phyloP scores from a whole-genome alignment of 495 filamentous ascomycete genomes.

The Neurospora intermedia region DNA sequence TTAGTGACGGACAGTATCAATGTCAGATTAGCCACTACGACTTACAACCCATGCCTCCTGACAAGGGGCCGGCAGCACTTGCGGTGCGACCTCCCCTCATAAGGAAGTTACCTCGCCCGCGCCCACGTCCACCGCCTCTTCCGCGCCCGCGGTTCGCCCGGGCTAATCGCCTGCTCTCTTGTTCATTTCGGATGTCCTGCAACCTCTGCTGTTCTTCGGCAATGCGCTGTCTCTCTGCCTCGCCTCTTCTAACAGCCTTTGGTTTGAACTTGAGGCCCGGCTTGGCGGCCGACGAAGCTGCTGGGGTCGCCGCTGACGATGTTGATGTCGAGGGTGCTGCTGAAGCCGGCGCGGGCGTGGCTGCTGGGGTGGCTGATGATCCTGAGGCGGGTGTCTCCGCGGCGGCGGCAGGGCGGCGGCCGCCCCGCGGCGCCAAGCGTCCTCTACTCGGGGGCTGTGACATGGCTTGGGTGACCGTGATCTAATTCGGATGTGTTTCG shows the following conservation, averaged over 20 bases:
- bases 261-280: conserved; percentile 27
- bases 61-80: conserved; percentile 30
- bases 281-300: conserved; percentile 1
- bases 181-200: conserved; percentile 23
- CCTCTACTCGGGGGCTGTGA: background rate
- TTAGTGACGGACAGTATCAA: background rate
- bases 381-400: background rate
- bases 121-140: conserved; percentile 26
- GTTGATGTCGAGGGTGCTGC: background rate
- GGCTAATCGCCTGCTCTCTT: conserved; percentile 15
- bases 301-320: background rate
- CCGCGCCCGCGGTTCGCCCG: conserved; percentile 19
- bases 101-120: conserved; percentile 28
- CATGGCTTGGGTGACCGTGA: background rate
- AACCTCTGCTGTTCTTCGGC: conserved; percentile 26
- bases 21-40: background rate
- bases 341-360: background rate
- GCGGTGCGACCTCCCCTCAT: conserved; percentile 15
- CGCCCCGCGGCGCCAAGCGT: background rate
- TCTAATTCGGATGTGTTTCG: background rate
- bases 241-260: conserved; percentile 31
- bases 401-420: background rate
- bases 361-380: conserved; percentile 1
- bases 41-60: conserved; percentile 24
- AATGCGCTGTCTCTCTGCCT: conserved; percentile 29